A percentile compares a stretch with the other conserved stretches of the same genome.
These are phyloP conservation scores for Aspergillus carbonarius DNA, from an alignment of 2,329 filamentous ascomycete species.

Conservation along the genomic window DNA sequence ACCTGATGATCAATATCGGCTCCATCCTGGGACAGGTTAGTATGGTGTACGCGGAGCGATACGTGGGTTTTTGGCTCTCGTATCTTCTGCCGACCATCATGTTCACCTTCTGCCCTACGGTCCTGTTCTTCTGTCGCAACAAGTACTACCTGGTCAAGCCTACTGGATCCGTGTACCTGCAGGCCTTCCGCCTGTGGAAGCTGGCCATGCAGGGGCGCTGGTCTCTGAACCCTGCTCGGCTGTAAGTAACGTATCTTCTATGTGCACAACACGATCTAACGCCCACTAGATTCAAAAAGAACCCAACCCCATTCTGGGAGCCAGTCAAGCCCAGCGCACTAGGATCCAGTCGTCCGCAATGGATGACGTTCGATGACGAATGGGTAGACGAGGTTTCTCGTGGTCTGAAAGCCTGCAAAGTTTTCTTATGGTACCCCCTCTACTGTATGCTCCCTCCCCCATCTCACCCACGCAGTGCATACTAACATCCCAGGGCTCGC, in stretches of 20 bases:
- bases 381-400: conserved; percentile 79
- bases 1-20: conserved; percentile 69
- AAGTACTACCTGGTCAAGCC: conserved; percentile 65
- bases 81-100: conserved; percentile 67
- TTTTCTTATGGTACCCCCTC: conserved; percentile 62
- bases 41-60: conserved; percentile 74
- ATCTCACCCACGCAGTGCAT: background rate
- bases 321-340: conserved; percentile 34
- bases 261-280: background rate
- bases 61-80: conserved; percentile 72
- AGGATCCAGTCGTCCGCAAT: conserved; percentile 25
- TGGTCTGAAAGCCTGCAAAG: conserved; percentile 67
- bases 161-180: conserved; percentile 69
- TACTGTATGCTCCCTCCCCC: conserved; percentile 37
- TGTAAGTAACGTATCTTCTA: conserved; percentile 39
- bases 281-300: conserved; percentile 16
- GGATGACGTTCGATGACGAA: conserved; percentile 76
- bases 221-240: conserved; percentile 60
- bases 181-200: conserved; percentile 61
- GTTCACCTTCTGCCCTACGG: conserved; percentile 62
- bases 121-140: conserved; percentile 61
- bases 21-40: conserved; percentile 60
- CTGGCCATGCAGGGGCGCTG: conserved; percentile 64
- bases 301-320: conserved; percentile 24
- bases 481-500: conserved; percentile 36